A percentile compares a stretch with the other conserved stretches of the same genome.
Evolutionary conservation across 805 yeast species (phyloP).

Genomic region (Zygotorulaspora florentina): DNA sequence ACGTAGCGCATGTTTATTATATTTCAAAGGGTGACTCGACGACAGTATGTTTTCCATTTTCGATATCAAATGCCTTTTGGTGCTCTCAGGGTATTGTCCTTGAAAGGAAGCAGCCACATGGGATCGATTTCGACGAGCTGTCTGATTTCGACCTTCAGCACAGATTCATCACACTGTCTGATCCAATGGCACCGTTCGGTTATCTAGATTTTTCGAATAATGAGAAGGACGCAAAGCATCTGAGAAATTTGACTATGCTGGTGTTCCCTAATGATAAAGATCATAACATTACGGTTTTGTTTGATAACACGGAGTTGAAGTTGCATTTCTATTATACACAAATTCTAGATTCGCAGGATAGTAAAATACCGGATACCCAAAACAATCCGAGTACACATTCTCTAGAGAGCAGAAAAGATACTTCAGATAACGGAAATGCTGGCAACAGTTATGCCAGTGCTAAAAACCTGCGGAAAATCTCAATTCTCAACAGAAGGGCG

Average conservation of each 20-base stretch:
- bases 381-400: background rate
- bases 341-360: constrained; percentile 11
- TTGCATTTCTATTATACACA: constrained; percentile 27
- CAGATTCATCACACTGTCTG: constrained; percentile 61
- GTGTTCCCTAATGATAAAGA: constrained; percentile 26
- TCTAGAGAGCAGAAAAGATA: background rate
- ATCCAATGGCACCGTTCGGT: constrained; percentile 73
- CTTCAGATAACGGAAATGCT: background rate
- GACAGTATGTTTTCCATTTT: constrained; percentile 66
- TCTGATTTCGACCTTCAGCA: constrained; percentile 12
- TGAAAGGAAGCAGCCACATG: constrained; percentile 41
- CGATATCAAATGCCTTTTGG: constrained; percentile 54
- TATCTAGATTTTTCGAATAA: constrained; percentile 62
- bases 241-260: constrained; percentile 19
- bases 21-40: constrained; percentile 53
- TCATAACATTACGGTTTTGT: constrained; percentile 29
- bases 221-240: constrained; percentile 33
- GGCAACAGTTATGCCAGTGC: constrained; percentile 1
- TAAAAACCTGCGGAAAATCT: constrained; percentile 19
- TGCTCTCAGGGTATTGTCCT: constrained; percentile 66
- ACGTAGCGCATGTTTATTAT: constrained; percentile 58
- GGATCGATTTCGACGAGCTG: constrained; percentile 2
- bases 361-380: background rate
- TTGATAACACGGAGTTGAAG: constrained; percentile 16
- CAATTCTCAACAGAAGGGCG: constrained; percentile 22